These are phyloP conservation scores for Nemania sp. DNA, from an alignment of 2,329 filamentous ascomycete species.

Conservation along the genomic window DNA sequence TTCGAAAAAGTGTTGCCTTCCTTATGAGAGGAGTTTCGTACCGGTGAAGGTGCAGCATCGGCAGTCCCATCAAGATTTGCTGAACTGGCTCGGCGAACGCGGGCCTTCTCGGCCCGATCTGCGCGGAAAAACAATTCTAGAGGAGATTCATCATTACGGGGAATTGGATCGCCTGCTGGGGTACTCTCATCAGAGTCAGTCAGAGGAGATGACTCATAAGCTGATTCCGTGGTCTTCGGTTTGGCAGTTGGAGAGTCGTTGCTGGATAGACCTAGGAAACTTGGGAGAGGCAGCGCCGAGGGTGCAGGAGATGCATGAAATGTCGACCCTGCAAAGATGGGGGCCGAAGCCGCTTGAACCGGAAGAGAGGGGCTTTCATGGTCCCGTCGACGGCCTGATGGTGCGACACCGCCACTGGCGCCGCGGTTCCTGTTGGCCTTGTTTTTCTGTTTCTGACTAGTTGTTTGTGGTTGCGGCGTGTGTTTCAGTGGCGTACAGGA, in stretches of 20 bases:
- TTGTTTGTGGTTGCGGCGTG: slow-evolving; percentile 37
- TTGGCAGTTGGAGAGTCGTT: slow-evolving; percentile 63
- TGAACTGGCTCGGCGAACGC: slow-evolving; percentile 57
- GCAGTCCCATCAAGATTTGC: slow-evolving; percentile 46
- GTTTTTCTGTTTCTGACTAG: slow-evolving; percentile 38
- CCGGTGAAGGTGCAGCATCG: slow-evolving; percentile 56
- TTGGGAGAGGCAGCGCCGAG: slow-evolving; percentile 86
- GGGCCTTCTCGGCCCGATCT: slow-evolving; percentile 75
- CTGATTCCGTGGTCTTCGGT: slow-evolving; percentile 42
- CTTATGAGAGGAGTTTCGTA: slow-evolving; percentile 45
- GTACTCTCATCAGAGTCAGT: slow-evolving; percentile 56
- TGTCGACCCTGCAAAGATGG: slow-evolving; percentile 86
- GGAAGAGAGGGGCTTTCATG: slow-evolving; percentile 52
- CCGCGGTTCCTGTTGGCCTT: slow-evolving; percentile 34
- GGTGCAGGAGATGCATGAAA: slow-evolving; percentile 95
- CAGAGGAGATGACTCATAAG: slow-evolving; percentile 54
- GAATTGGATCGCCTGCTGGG: slow-evolving; percentile 44
- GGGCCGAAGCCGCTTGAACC: slow-evolving; percentile 50
- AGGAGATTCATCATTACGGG: slow-evolving; percentile 65
- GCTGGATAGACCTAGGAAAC: slow-evolving; percentile 76
- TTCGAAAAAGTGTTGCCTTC: slow-evolving; percentile 40
- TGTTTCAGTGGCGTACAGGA: slow-evolving; percentile 53
- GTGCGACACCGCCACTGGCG: slow-evolving; percentile 41
- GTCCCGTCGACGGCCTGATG: slow-evolving; percentile 47
- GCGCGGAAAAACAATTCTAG: slow-evolving; percentile 90